Base-by-base conservation (phyloP, 129 eudicot species). In the Gnaphalium uliginosum region DNA sequence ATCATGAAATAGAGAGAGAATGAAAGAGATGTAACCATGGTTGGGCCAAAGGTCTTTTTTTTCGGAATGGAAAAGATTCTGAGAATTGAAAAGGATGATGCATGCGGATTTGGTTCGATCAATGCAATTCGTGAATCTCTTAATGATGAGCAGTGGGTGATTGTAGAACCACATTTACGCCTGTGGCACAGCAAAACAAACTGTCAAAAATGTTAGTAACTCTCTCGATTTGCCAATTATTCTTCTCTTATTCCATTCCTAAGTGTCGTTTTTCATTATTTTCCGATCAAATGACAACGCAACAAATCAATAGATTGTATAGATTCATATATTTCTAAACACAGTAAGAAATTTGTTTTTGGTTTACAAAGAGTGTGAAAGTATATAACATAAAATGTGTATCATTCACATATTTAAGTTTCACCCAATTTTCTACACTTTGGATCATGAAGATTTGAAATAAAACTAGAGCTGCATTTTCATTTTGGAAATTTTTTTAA, bases 181-280 rank as follows among this genome's bases (percentile, higher is more conserved):
- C 98, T 93, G 98, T 64, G 92, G 98, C 87, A 93, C 92, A 88
- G 96, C 96, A 90, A 93, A 90, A 85, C 96, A 93, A 86, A 93
- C 98, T 93, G 95, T 89, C 96, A 88, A 86, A 83, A 81, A 84
- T 85, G 80, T 93, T 83, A 93, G 95, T 87, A 80, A 61, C 81
- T 72, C 60, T 14, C 13, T 46, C 33, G 37, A 69, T 69, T 66
- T 37, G 56, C 15, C 2, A 29, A 65, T 53, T 65, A 19, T 32
- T 0, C 8, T 37, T 37, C 46, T 37, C 46, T 37, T 2, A 37
- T 37, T 37, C 46, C 46, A 37, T 37, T 37, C 46, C 46, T 9
- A 37, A 8, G 13, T 37, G 25, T 24, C 8, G 17, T 14, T 13
- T 1, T 32, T 65, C 30, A 15, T 41, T 53, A n/a, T 4, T 17